Evolutionary conservation across 441 rosid genomes (phyloP), one percentile per base, ranked within the genome.

Genomic region (Manihot esculenta): DNA sequence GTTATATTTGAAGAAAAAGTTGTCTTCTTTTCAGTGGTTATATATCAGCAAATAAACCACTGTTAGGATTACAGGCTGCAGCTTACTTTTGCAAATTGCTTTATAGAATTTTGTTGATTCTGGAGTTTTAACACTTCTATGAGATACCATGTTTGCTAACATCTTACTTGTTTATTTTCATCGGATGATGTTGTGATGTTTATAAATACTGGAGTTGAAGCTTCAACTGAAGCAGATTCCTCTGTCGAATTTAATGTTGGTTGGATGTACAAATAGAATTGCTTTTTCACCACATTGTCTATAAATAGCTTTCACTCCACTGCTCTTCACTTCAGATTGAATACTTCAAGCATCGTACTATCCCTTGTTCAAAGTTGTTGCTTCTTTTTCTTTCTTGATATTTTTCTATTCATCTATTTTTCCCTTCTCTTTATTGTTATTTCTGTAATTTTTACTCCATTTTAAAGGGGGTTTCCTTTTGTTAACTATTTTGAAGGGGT

Each of bases 121-220:
- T 61, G 33, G 58, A 15, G 15, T 53, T 21, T 38, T 7, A 7
- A 24, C 20, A 1, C 17, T 14, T 53, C 7, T 63, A 17, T 15
- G 51, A n/a, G 18, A n/a, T 59, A 55, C 18, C 26, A 14, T 20
- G 49, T 35, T 30, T 45, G n/a, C 58, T 61, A 21, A 9, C 26
- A 26, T 23, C n/a, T 24, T 44, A 15, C 44, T 30, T 67, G 61
- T 8, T 60, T n/a, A n/a, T 68, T 78, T 68, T 60, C 48, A 59
- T 44, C 82, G 91, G 97, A 89, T 76, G 94, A 84, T 62, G 72
- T 75, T 18, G 60, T 88, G 48, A 79, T 88, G 83, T 91, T 93
- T 74, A 82, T 93, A 78, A 91, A 93, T 76, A 90, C 89, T 63
- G 98, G 97, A 67, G 87, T 85, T 45, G 87, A 75, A 77, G 82